Evolutionary conservation across 176 grass and related monocot species (phyloP), one percentile per base, ranked within the genome.

Genomic region (Triticum timopheevii): DNA sequence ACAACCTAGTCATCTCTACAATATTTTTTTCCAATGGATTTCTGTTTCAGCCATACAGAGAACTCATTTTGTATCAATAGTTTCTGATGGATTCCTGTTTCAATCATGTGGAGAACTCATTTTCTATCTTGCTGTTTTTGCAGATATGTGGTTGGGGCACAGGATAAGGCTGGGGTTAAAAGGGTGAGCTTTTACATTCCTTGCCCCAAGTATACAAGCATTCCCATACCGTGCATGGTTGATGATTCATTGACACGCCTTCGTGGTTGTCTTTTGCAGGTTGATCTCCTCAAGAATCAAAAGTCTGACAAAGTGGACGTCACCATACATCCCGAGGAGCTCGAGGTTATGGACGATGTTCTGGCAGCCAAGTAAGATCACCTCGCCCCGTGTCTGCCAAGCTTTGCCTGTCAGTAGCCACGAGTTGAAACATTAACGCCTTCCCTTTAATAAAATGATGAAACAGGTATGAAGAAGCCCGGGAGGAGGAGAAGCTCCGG

Each of bases 341-440:
- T 99, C 24, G 94, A 99, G 24, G 97, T 83, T 75, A 99, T 99
- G 97, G 97, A 99, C 65, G 97, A 99, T 93, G 97, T 99, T 68
- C 70, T 99, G 85, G 92, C 94, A 47, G 92, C 97, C 87, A 99
- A 99, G 97, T 98, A 96, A 90, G 92, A 80, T 65, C 6, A 25
- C 28, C 0, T 76, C 13, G 4, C 44, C 16, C 50, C 2, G 2
- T 0, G 0, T 19, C 16, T 54, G 1, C 35, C 4, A 8, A 52
- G 7, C 17, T 85, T 5, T 78, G 15, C 13, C 8, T 49, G 19
- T n/a, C 28, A 84, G 17, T 47, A 10, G 3, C 61, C 8, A 4
- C 4, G 1, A 50, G 27, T 19, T 67, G 76, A 69, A 71, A 82
- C 13, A 12, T 68, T 75, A 83, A 83, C 78, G 65, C 82, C 27